Base-by-base conservation (phyloP, 2,329 filamentous ascomycete species). In the Dichotomopilus funicola region DNA sequence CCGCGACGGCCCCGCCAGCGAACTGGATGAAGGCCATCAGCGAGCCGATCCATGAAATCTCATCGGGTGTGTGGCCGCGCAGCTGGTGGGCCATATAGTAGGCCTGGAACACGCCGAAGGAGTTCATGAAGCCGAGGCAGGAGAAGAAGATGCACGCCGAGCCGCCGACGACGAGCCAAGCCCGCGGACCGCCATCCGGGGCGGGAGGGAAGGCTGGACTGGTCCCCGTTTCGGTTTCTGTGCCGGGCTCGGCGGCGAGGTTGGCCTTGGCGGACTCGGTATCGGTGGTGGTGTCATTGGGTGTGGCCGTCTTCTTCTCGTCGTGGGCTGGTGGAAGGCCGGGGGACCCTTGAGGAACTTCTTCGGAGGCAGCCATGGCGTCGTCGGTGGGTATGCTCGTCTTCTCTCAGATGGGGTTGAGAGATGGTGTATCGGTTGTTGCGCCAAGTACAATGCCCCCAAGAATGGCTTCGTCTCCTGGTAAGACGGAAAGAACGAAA, bases 1-100 rank as follows among this genome's bases (percentile, higher is more conserved):
- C 73, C 19, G 65, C 66, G 19, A 75, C 43, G 19, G 63, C 60
- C 5, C 70, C 72, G 11, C 61, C 56, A 2, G 66, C 62, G 11
- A 75, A 72, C 35, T 68, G 65, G 5, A 74, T 62, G 27, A 73
- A 75, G 1, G 63, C 60, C 3, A 61, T 57, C 0, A 74, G 44
- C 0, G 73, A 75, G 0, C 73, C 72, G 34, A 77, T 75, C 74
- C 74, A 77, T 4, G 74, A 65, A 27, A 77, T 63, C 3, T 67
- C 61, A 45, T 71, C 67, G 0, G 67, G 56, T 1, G 68, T 63
- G 1, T 67, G 51, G 27, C 63, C 59, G 1, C 12, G 40, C 2
- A 76, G 68, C 44, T 70, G 66, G 33, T 75, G 68, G 0, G 61
- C 54, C 49, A 71, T 60, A 63, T 76, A 77, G 62, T 74, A 77